These are phyloP conservation scores for Marasmius sp. DNA, from an alignment of 1,284 basidiomycete genomes.

Conservation along the genomic window DNA sequence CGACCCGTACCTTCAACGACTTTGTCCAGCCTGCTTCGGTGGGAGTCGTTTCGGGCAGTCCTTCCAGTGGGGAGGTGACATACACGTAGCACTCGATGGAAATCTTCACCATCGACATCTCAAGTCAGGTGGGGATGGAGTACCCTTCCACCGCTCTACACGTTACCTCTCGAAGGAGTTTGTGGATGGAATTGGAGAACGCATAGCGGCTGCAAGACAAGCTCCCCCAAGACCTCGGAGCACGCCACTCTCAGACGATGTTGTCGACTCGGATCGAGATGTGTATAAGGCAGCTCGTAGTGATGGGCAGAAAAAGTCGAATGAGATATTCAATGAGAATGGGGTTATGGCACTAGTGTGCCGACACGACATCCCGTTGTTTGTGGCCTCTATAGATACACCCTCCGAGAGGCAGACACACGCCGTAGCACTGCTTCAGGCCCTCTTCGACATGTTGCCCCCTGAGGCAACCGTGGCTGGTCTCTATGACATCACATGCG, in stretches of 20 bases:
- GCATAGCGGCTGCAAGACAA: too few relatives aligned
- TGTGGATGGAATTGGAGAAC: background rate
- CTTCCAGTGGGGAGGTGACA: background rate
- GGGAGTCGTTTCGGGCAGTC: too few relatives aligned
- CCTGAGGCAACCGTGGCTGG: background rate
- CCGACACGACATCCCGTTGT: too few relatives aligned
- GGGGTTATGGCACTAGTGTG: too few relatives aligned
- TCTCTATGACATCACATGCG: conserved; percentile 25
- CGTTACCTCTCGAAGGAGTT: background rate
- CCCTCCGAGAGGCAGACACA: background rate
- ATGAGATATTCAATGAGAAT: background rate
- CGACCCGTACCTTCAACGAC: too few relatives aligned
- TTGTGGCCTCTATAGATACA: background rate
- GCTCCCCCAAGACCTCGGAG: too few relatives aligned
- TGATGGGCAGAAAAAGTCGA: too few relatives aligned
- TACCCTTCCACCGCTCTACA: background rate
- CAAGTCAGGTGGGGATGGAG: background rate
- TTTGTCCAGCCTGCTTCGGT: too few relatives aligned
- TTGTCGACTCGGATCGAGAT: too few relatives aligned
- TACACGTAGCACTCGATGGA: background rate
- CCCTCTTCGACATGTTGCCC: background rate
- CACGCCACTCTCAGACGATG: too few relatives aligned
- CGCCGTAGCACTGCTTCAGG: background rate
- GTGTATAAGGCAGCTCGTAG: too few relatives aligned
- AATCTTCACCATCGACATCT: background rate